A percentile compares a stretch with the other conserved stretches of the same genome.
Conservation (phyloP, 2,329 filamentous ascomycete genomes). For the Fusarium transvaalense region DNA sequence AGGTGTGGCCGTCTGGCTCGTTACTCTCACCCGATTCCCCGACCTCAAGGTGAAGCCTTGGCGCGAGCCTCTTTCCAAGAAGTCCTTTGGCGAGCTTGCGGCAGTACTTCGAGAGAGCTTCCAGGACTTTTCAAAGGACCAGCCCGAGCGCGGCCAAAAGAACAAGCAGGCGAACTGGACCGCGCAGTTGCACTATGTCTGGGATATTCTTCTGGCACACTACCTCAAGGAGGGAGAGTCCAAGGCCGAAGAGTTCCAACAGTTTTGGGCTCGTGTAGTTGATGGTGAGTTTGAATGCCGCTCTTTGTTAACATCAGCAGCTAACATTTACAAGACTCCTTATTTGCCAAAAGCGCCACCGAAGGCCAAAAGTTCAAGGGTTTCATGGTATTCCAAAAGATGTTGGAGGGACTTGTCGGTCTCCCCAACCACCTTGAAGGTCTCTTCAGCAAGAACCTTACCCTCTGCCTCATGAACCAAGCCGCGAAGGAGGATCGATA, state of each 20-base stretch:
- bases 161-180: slow-evolving; percentile 80
- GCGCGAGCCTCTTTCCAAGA: slow-evolving; percentile 79
- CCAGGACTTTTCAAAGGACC: slow-evolving; percentile 63
- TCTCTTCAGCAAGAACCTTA: slow-evolving; percentile 86
- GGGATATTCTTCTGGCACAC: slow-evolving; percentile 79
- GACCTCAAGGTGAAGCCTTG: slow-evolving; percentile 76
- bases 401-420: slow-evolving; percentile 68
- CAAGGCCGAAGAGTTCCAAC: slow-evolving; percentile 68
- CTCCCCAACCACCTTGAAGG: slow-evolving; percentile 62
- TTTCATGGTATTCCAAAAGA: slow-evolving; percentile 86
- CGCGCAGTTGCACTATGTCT: slow-evolving; percentile 86
- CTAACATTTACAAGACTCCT: slow-evolving; percentile 69
- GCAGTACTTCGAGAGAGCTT: slow-evolving; percentile 84
- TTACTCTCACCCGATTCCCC: slow-evolving; percentile 73
- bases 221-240: slow-evolving; percentile 58
- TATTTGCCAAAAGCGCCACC: slow-evolving; percentile 85
- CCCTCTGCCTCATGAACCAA: slow-evolving; percentile 86
- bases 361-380: slow-evolving; percentile 93
- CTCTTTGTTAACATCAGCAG: background rate
- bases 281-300: slow-evolving; percentile 74
- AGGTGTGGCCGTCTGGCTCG: slow-evolving; percentile 89
- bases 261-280: slow-evolving; percentile 88
- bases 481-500: slow-evolving; percentile 81
- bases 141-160: slow-evolving; percentile 57
- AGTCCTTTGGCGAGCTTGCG: slow-evolving; percentile 76